Evolutionary conservation across 768 basidiomycete genomes (phyloP).

Genomic region (Lyophyllum semitale): DNA sequence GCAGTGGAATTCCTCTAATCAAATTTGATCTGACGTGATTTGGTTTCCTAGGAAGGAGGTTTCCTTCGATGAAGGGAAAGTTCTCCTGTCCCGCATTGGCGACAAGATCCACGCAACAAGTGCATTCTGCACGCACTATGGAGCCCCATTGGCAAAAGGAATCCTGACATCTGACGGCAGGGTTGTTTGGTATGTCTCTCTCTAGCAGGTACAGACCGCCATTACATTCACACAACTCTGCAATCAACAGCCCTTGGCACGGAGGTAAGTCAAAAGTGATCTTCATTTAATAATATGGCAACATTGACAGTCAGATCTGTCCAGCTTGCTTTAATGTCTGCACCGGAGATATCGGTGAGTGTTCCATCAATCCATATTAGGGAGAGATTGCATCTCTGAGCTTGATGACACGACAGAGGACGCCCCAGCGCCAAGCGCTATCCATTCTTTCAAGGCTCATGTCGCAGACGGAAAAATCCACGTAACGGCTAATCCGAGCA

Average conservation of each 20-base stretch:
- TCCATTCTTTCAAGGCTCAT: constrained; percentile 76
- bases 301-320: neutral
- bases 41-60: constrained; percentile 71
- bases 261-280: constrained; percentile 56
- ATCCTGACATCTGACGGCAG: constrained; percentile 77
- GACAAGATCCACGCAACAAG: constrained; percentile 78
- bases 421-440: constrained; percentile 77
- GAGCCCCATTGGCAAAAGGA: constrained; percentile 84
- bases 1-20: neutral
- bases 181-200: constrained; percentile 65
- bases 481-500: constrained; percentile 68
- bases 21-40: neutral
- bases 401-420: constrained; percentile 61
- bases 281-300: neutral
- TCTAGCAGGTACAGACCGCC: neutral
- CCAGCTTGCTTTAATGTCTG: constrained; percentile 87
- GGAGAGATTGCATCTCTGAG: constrained; percentile 2
- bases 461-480: constrained; percentile 73
- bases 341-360: constrained; percentile 77
- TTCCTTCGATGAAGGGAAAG: constrained; percentile 73
- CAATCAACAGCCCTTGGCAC: constrained; percentile 71
- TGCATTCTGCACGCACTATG: constrained; percentile 90
- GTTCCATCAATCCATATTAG: neutral
- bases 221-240: neutral
- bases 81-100: constrained; percentile 75